Evolutionary conservation across 768 basidiomycete species (phyloP).

Genomic region (Sporobolomyces roseus): DNA sequence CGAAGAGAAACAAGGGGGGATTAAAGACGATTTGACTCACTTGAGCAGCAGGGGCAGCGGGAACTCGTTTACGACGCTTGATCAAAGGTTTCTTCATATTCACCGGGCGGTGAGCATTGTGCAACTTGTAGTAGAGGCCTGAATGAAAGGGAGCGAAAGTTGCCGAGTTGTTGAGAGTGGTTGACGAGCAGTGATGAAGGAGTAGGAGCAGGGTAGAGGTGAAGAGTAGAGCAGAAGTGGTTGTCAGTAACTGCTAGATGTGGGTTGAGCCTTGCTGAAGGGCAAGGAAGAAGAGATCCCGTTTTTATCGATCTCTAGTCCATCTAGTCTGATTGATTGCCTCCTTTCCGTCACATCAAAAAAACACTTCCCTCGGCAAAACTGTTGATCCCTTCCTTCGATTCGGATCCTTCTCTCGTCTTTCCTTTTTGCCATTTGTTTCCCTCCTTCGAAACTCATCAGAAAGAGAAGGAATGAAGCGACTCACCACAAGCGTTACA

Average conservation of each 20-base stretch:
- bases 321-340: slow-evolving; percentile 14
- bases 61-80: slow-evolving; percentile 94
- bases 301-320: not conserved
- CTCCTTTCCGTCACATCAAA: no score
- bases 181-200: not conserved
- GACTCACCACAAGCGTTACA: slow-evolving; percentile 55
- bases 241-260: not conserved
- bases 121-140: slow-evolving; percentile 98
- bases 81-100: slow-evolving; percentile 99
- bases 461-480: not conserved
- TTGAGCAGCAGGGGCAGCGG: slow-evolving; percentile 59
- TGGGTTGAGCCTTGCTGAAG: not conserved
- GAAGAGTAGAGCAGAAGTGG: not conserved
- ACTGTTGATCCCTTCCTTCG: no score
- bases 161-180: not conserved
- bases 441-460: not conserved
- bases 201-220: not conserved
- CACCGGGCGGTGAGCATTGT: slow-evolving; percentile 92
- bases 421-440: no score
- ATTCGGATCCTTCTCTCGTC: not conserved
- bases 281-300: not conserved
- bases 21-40: not conserved
- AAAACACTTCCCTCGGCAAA: no score
- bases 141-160: slow-evolving; percentile 7
- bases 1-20: not conserved